A percentile compares a stretch with the other conserved stretches of the same genome.
These are phyloP conservation scores for Chaetoceros muelleri DNA, from an alignment of 108 stramenopile genomes.

Conservation along the genomic window DNA sequence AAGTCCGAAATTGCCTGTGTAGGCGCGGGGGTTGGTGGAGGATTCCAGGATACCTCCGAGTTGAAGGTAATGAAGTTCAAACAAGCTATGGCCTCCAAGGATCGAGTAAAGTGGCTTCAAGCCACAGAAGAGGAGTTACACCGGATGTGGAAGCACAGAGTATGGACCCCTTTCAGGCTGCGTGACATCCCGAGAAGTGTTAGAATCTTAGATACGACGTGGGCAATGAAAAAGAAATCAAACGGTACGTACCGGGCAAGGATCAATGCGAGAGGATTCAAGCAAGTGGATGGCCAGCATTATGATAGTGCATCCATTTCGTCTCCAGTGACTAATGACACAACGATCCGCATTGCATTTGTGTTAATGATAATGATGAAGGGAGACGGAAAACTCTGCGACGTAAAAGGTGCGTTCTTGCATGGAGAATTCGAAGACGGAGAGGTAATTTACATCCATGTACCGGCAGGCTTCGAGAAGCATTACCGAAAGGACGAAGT, in stretches of 20 bases:
- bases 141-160: conserved; percentile 15
- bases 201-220: conserved; percentile 16
- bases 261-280: conserved; percentile 10
- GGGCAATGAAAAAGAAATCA: conserved; percentile 39
- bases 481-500: conserved; percentile 6
- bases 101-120: conserved; percentile 16
- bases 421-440: conserved; percentile 2
- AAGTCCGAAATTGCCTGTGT: conserved; percentile 16
- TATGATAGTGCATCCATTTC: conserved; percentile 7
- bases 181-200: conserved; percentile 14
- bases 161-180: conserved; percentile 4
- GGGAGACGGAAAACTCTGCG: neutral
- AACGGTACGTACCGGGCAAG: conserved; percentile 13
- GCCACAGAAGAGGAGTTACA: conserved; percentile 24
- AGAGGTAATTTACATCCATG: conserved; percentile 10
- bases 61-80: conserved; percentile 31
- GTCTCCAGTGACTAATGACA: conserved; percentile 10
- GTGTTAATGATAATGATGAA: neutral
- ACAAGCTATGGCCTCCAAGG: conserved; percentile 19
- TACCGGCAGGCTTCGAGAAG: conserved; percentile 23
- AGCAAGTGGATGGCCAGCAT: conserved; percentile 12
- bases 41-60: conserved; percentile 24
- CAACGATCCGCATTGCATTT: conserved; percentile 8
- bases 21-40: conserved; percentile 25
- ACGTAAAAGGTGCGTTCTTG: conserved; percentile 11